Conservation (phyloP, 345 rosid genomes). For the Arabis hirsuta region DNA sequence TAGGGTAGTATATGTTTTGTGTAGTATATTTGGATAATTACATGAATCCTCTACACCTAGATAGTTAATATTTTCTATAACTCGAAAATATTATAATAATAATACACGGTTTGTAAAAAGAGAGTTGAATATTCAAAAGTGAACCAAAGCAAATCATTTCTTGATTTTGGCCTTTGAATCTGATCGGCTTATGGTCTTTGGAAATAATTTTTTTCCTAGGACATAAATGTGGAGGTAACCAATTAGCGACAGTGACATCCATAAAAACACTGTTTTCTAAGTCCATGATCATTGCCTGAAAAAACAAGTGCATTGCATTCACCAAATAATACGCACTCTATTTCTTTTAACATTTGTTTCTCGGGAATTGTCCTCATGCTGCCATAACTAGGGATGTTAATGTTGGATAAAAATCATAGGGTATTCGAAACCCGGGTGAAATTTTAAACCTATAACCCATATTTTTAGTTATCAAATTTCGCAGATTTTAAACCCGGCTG, state of each 20-base stretch:
- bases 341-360: not conserved
- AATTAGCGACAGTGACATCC: constrained; percentile 34
- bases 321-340: constrained; percentile 6
- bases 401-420: too few species aligned
- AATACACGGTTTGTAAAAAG: constrained; percentile 1
- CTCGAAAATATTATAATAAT: not conserved
- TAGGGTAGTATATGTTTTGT: constrained; percentile 1
- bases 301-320: constrained; percentile 28
- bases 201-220: constrained; percentile 14
- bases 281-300: constrained; percentile 16
- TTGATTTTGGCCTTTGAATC: constrained; percentile 39
- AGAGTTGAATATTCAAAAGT: constrained; percentile 38
- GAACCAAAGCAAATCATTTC: constrained; percentile 38
- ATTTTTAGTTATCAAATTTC: too few species aligned
- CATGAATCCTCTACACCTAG: not conserved
- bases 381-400: too few species aligned
- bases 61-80: not conserved
- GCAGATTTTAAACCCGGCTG: too few species aligned
- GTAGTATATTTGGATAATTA: not conserved
- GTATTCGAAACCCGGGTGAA: too few species aligned
- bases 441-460: too few species aligned
- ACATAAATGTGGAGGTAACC: constrained; percentile 16
- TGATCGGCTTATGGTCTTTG: constrained; percentile 18
- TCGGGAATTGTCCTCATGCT: too few species aligned
- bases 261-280: constrained; percentile 28